Evolutionary conservation across 2,329 filamentous ascomycete species (phyloP), one percentile per base, ranked within the genome.

Genomic region (Fusarium nanum): DNA sequence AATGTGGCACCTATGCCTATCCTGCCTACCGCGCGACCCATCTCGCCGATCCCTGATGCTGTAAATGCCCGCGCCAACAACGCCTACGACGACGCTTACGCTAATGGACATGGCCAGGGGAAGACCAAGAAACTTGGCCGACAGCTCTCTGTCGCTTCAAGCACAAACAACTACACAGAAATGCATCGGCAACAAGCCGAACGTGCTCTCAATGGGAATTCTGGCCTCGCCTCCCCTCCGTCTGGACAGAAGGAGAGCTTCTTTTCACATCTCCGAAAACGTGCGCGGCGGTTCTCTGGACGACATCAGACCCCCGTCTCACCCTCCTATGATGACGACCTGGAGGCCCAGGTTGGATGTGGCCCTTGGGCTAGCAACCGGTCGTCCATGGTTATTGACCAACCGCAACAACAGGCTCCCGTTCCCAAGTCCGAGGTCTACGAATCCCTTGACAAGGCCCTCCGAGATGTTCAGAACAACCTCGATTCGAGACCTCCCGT

Each of bases 181-280:
- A 84, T 93, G 71, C 94, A 97, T 78, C 88, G 95, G 58, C 93
- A 95, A 81, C 93, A 98, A 80, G 93, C 95, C 16, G 95, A 98
- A 80, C 88, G 93, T 68, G 93, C 94, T 40, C 86, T 98, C 47
- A 98, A 94, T 77, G 96, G 94, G 56, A 90, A 91, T 75, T 88
- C 87, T 34, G 92, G 91, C 23, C 84, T 94, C 25, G 89, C 88
- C 18, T 96, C 93, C 8, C 93, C 94, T 6, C 89, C 91, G 0
- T 91, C 87, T 74, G 92, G 88, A 20, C 92, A 94, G 60, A 97
- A 97, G 77, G 96, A 99, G 80, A 93, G 96, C 80, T 99, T 99
- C 84, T 99, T 99, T 82, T 98, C 96, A 1, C 96, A 99, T 78
- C 86, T 99, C 10, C 89, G 96, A 60, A 99, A 99, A 81, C 91